Percentiles rank a stretch among this genome's conserved stretches.
Evolutionary conservation across 768 basidiomycete genomes (phyloP).

Genomic region (Leccinum ochraceum): DNA sequence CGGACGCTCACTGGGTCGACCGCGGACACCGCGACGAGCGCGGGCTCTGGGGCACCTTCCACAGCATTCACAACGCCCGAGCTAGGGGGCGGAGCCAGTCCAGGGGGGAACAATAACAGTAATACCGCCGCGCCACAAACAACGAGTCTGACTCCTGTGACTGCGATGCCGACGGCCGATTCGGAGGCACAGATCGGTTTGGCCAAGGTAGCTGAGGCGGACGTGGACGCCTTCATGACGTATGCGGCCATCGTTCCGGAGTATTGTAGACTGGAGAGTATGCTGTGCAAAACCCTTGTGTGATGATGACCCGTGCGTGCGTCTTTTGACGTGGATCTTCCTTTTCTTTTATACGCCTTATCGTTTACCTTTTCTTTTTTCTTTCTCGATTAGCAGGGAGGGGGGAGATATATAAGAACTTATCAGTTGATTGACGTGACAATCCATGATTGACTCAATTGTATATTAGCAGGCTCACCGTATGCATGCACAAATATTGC

Average conservation of each 20-base stretch:
- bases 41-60: constrained; percentile 42
- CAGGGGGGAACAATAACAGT: constrained; percentile 34
- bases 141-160: constrained; percentile 67
- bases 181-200: constrained; percentile 74
- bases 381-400: background rate
- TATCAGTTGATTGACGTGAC: background rate
- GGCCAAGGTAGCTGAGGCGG: constrained; percentile 81
- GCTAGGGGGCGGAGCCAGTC: constrained; percentile 36
- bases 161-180: constrained; percentile 70
- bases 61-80: constrained; percentile 68
- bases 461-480: constrained; percentile 18
- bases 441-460: constrained; percentile 1
- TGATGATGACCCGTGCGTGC: constrained; percentile 18
- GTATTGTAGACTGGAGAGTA: constrained; percentile 75
- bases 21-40: constrained; percentile 33
- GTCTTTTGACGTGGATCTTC: background rate
- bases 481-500: constrained; percentile 2
- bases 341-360: background rate
- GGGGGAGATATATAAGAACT: background rate
- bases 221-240: constrained; percentile 80
- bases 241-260: constrained; percentile 87
- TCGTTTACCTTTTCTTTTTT: background rate
- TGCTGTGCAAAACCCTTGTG: constrained; percentile 66
- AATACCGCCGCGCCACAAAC: constrained; percentile 40
- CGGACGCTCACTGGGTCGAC: constrained; percentile 58